These are phyloP conservation scores for Tricharina praecox DNA, from an alignment of 495 filamentous ascomycete genomes.

Conservation along the genomic window DNA sequence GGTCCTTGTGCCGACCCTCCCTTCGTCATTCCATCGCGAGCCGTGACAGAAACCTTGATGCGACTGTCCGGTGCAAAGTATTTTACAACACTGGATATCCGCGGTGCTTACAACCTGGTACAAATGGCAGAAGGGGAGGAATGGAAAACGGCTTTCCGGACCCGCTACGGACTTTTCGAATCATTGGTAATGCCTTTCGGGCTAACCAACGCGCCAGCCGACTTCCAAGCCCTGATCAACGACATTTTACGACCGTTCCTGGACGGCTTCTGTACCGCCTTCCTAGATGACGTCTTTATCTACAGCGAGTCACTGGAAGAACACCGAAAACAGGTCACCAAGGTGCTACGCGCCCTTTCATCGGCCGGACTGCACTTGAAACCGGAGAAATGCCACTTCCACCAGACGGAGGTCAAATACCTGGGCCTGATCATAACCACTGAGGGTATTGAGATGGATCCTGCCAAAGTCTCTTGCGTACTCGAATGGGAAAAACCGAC, in stretches of 20 bases:
- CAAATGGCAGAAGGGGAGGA: slow-evolving; percentile 19
- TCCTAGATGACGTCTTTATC: slow-evolving; percentile 30
- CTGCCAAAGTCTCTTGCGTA: neutral
- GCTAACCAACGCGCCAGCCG: slow-evolving; percentile 16
- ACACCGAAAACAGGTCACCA: slow-evolving; percentile 17
- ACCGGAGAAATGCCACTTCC: slow-evolving; percentile 27
- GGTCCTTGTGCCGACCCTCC: too few species aligned
- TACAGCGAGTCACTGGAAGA: slow-evolving; percentile 18
- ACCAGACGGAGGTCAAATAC: neutral
- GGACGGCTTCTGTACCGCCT: slow-evolving; percentile 22
- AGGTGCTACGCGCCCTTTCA: slow-evolving; percentile 17
- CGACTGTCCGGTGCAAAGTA: too few species aligned
- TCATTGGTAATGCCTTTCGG: slow-evolving; percentile 24
- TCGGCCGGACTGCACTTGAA: slow-evolving; percentile 19
- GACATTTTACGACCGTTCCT: slow-evolving; percentile 19
- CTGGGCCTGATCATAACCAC: slow-evolving; percentile 6
- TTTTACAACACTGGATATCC: too few species aligned
- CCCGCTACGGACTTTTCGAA: slow-evolving; percentile 23
- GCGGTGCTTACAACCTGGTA: neutral
- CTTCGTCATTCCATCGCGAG: too few species aligned
- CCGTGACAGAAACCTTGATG: too few species aligned
- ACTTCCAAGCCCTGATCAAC: slow-evolving; percentile 28
- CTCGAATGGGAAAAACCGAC: neutral
- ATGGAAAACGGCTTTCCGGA: slow-evolving; percentile 29
- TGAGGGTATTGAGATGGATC: slow-evolving; percentile 1